Conservation (phyloP, 129 eudicot species). For the Flaveria bidentis region DNA sequence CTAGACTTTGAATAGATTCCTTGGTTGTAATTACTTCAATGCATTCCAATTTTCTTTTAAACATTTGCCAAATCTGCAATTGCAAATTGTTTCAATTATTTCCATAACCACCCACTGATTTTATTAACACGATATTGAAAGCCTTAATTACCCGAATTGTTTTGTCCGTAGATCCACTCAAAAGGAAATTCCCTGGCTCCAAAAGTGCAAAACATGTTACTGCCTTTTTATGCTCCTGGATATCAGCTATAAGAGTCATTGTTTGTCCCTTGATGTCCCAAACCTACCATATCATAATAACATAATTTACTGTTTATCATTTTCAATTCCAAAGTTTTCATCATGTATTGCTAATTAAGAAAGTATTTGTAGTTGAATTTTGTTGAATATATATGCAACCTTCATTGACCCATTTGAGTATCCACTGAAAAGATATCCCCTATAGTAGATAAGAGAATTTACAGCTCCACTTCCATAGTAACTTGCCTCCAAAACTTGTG, state of each 20-base stretch:
- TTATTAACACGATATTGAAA: background rate
- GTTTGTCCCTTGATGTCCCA: conserved; percentile 80
- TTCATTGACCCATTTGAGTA: conserved; percentile 78
- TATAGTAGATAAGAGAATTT: conserved; percentile 68
- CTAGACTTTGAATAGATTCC: conserved; percentile 58
- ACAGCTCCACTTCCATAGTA: conserved; percentile 67
- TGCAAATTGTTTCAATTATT: background rate
- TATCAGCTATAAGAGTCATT: conserved; percentile 56
- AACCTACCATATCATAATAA: conserved; percentile 39
- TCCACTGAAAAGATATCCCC: conserved; percentile 76
- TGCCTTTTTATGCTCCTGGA: conserved; percentile 70
- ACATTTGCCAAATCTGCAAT: conserved; percentile 74
- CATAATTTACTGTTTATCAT: background rate
- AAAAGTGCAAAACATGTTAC: conserved; percentile 74
- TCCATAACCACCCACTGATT: background rate
- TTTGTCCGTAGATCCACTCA: conserved; percentile 85
- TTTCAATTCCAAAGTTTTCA: conserved; percentile 5
- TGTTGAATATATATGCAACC: conserved; percentile 33
- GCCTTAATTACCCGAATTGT: conserved; percentile 54
- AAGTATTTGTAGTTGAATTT: conserved; percentile 16
- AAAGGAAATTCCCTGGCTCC: conserved; percentile 63
- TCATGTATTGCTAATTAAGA: background rate
- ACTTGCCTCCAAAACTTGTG: conserved; percentile 69
- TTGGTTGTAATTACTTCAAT: conserved; percentile 63
- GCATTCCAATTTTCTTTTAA: conserved; percentile 55